A percentile compares a stretch with the other conserved stretches of the same genome.
Evolutionary conservation across 73 alveolate genomes (phyloP).

Genomic region (Durusdinium trenchii): DNA sequence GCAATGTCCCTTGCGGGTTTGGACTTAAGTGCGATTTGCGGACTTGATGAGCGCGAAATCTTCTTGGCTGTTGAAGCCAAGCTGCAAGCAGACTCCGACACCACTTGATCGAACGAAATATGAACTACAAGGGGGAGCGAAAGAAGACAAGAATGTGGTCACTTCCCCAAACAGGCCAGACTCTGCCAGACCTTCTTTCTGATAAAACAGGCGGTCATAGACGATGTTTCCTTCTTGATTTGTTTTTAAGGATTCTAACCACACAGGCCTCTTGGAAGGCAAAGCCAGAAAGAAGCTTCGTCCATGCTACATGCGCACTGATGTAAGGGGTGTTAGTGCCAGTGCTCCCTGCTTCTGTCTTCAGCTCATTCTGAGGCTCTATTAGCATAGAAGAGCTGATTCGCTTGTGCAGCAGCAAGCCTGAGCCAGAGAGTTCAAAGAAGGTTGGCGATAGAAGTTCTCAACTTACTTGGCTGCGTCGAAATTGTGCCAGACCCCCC

Average conservation of each 20-base stretch:
- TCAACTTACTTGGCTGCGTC: background rate
- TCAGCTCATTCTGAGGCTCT: background rate
- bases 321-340: no score
- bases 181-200: no score
- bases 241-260: background rate
- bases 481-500: no score
- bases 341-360: background rate
- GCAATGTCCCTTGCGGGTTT: constrained; percentile 45
- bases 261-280: background rate
- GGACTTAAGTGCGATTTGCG: constrained; percentile 27
- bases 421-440: constrained; percentile 12
- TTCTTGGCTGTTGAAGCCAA: constrained; percentile 55
- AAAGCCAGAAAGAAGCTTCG: background rate
- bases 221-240: background rate
- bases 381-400: constrained; percentile 42
- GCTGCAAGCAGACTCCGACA: no score
- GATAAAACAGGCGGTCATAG: background rate
- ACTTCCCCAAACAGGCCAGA: no score
- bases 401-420: constrained; percentile 63
- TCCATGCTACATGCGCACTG: background rate
- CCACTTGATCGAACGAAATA: no score
- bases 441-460: background rate
- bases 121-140: no score
- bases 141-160: no score
- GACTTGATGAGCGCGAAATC: constrained; percentile 70